Conservation (phyloP, 495 filamentous ascomycete species). For the Aspergillus nanangensis region DNA sequence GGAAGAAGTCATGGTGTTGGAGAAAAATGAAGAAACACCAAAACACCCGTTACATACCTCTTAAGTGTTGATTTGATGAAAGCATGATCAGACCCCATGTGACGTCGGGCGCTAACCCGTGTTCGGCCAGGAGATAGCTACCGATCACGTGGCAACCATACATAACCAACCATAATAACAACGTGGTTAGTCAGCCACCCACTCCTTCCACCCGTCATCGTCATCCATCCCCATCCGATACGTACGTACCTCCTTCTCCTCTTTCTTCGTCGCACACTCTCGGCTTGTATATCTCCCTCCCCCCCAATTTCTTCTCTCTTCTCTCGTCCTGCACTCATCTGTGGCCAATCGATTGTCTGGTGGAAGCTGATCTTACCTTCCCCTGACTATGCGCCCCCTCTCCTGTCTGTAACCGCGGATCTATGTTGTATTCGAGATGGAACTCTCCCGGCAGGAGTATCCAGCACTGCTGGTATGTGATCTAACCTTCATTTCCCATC, state of each 20-base stretch:
- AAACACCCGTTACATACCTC: background rate
- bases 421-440: slow-evolving; percentile 50
- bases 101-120: background rate
- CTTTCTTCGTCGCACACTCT: background rate
- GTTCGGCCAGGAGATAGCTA: background rate
- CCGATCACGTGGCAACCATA: background rate
- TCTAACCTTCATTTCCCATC: slow-evolving; percentile 6
- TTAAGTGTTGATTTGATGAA: no score
- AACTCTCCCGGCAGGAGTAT: slow-evolving; percentile 88
- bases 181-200: background rate
- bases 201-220: background rate
- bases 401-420: slow-evolving; percentile 15
- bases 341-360: no score
- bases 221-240: background rate
- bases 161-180: no score
- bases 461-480: slow-evolving; percentile 91
- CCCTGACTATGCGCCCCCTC: slow-evolving; percentile 37
- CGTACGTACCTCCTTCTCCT: background rate
- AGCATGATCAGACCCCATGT: no score
- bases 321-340: background rate
- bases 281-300: no score
- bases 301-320: background rate
- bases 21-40: background rate
- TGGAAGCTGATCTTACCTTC: background rate
- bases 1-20: slow-evolving; percentile 22